phyloP scores from a whole-genome alignment of 2,329 filamentous ascomycete genomes.

The Paradendryphiella salina region DNA sequence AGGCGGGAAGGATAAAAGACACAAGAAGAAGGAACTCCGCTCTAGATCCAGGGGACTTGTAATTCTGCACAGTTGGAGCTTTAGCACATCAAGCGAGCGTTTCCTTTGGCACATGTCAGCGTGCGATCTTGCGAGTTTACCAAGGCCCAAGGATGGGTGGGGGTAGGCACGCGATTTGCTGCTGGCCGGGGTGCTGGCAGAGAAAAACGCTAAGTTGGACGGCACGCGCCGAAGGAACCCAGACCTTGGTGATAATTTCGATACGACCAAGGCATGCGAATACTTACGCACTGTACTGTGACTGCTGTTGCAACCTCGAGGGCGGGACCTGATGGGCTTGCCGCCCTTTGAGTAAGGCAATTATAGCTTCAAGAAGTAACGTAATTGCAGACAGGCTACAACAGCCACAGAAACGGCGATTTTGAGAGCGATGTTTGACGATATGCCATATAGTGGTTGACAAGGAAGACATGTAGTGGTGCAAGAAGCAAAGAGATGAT shows the following conservation, averaged over 20 bases:
- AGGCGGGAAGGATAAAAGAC: conserved; percentile 13
- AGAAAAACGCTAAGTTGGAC: neutral
- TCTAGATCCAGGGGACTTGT: conserved; percentile 1
- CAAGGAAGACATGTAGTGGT: neutral
- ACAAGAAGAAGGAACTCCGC: conserved; percentile 27
- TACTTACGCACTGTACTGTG: neutral
- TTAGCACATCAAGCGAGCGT: conserved; percentile 2
- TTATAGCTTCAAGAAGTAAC: no score
- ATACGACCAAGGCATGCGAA: neutral
- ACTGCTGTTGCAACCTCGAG: neutral
- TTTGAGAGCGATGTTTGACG: no score
- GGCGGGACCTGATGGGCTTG: neutral
- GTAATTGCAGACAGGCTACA: no score
- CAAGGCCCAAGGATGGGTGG: neutral
- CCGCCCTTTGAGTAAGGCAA: no score
- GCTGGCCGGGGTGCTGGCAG: conserved; percentile 3
- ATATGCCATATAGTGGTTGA: neutral
- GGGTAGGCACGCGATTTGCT: conserved; percentile 12
- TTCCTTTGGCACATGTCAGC: neutral
- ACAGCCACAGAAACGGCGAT: no score
- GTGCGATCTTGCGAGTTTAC: neutral
- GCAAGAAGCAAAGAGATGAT: neutral
- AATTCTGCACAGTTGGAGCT: neutral
- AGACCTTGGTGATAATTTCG: neutral
- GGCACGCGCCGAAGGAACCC: conserved; percentile 4